Percentiles rank a stretch among this genome's conserved stretches.
Evolutionary conservation across 768 basidiomycete species (phyloP).

Genomic region (Tylopilus plumbeoviolaceoides): DNA sequence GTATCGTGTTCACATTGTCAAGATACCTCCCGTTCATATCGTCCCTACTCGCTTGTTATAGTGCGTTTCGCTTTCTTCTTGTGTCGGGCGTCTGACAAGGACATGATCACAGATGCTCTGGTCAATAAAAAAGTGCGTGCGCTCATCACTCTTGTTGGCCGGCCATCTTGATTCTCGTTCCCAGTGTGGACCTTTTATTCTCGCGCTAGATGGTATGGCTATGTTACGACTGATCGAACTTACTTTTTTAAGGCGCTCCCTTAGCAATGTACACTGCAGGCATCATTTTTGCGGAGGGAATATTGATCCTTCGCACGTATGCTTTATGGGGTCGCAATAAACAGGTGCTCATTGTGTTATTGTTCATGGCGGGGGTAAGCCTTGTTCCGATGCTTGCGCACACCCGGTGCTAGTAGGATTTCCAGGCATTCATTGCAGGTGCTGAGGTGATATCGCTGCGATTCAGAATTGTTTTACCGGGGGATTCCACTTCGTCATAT

Average conservation of each 20-base stretch:
- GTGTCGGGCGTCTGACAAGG: background rate
- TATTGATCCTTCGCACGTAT: conserved; percentile 28
- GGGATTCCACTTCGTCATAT: conserved; percentile 14
- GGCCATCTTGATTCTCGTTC: background rate
- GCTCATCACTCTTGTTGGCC: background rate
- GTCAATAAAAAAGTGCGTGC: conserved; percentile 1
- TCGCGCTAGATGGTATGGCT: conserved; percentile 16
- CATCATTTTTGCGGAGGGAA: conserved; percentile 13
- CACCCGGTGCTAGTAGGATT: background rate
- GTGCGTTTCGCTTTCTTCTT: conserved; percentile 4
- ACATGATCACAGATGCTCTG: conserved; percentile 6
- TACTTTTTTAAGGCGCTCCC: background rate
- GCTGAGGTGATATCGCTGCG: conserved; percentile 9
- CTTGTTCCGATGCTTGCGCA: background rate
- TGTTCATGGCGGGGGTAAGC: conserved; percentile 18
- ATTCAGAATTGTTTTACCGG: conserved; percentile 12
- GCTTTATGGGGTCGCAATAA: conserved; percentile 22
- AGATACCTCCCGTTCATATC: conserved; percentile 27
- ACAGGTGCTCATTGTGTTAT: conserved; percentile 13
- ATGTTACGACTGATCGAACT: background rate
- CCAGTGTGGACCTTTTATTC: conserved; percentile 19
- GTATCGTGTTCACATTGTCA: conserved; percentile 23
- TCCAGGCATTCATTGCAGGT: conserved; percentile 16
- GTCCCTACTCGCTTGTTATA: conserved; percentile 14
- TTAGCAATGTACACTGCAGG: conserved; percentile 14